Conservation (phyloP, 2,329 filamentous ascomycete genomes). For the Acephala macrosclerotiorum region DNA sequence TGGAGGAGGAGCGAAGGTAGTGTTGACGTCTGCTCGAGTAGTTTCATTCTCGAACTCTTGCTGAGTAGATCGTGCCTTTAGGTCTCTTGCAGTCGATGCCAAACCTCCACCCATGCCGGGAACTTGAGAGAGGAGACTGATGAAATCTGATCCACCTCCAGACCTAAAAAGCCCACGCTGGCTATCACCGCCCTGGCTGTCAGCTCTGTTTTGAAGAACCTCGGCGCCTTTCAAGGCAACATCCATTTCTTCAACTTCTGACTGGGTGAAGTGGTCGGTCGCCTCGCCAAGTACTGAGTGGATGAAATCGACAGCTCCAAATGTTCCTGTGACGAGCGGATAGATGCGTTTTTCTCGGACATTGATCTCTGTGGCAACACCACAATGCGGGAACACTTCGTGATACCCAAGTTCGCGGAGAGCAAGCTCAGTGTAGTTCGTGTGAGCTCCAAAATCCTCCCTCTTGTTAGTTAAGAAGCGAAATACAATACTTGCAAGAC, state of each 20-base stretch:
- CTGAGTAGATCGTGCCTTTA: slow-evolving; percentile 66
- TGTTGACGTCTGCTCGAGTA: slow-evolving; percentile 45
- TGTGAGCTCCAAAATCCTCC: slow-evolving; percentile 77
- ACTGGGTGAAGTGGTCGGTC: slow-evolving; percentile 84
- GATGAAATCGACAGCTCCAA: slow-evolving; percentile 84
- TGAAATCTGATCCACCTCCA: slow-evolving; percentile 62
- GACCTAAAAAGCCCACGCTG: slow-evolving; percentile 46
- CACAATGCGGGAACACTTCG: slow-evolving; percentile 78
- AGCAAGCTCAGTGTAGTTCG: slow-evolving; percentile 82
- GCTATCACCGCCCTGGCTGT: slow-evolving; percentile 40
- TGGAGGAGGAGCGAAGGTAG: slow-evolving; percentile 39
- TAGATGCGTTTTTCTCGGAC: slow-evolving; percentile 72
- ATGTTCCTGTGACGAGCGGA: slow-evolving; percentile 77
- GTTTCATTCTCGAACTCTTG: slow-evolving; percentile 66
- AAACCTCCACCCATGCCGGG: slow-evolving; percentile 73
- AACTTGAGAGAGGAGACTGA: slow-evolving; percentile 76
- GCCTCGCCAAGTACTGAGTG: slow-evolving; percentile 79
- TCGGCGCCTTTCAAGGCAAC: slow-evolving; percentile 75
- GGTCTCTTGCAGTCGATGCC: slow-evolving; percentile 68
- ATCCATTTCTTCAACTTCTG: slow-evolving; percentile 83
- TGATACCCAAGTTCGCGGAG: slow-evolving; percentile 75
- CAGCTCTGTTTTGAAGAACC: slow-evolving; percentile 45
- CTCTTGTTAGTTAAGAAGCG: slow-evolving; percentile 31
- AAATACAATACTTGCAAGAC: neutral
- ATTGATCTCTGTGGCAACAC: slow-evolving; percentile 70